Base-by-base conservation (phyloP, 371 early-diverging fungal genomes). In the Amoeboaphelidium protococcarum region DNA sequence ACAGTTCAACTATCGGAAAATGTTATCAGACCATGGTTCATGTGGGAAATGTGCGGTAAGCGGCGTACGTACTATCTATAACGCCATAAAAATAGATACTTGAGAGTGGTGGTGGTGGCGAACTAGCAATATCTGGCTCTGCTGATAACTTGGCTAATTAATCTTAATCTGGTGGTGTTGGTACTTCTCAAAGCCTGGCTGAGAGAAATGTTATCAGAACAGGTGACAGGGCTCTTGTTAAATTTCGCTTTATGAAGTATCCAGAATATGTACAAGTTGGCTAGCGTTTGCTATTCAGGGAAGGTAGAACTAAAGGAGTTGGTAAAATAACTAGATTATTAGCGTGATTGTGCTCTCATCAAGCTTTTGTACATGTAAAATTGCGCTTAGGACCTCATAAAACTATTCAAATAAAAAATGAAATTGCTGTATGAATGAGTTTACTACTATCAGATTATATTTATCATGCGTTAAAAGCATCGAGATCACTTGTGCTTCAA, bases 21-120 rank as follows among this genome's bases (percentile, higher is more conserved):
- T 74, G 74, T 49, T 89, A 89, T 58, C 90, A 89, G 58, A 86
- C 90, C 1, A 88, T 89, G 86, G 60, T 89, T 31, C 87, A 89
- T 54, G 84, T 82, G 50, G 84, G 87, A 0, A 69, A 80, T 16
- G 82, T 89, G 0, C 65, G 87, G 4, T 88, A 89, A 58, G 82
- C 90, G 0, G 90, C 82, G n/a, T n/a, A n/a, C n/a, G n/a, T n/a
- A n/a, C n/a, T n/a, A n/a, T n/a, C n/a, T n/a, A n/a, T n/a, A n/a
- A n/a, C n/a, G n/a, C n/a, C n/a, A n/a, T n/a, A n/a, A n/a, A n/a
- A n/a, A 0, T 66, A 76, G 42, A 86, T 88, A 22, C 55, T 73
- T 16, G 69, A 70, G 1, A 68, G 76, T 61, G 25, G 4, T 25
- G 23, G 16, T 12, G 13, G 24, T 19, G 24, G 13, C 21, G 37